Evolutionary conservation across 768 basidiomycete species (phyloP).

Genomic region (Rubroboletus satanas): DNA sequence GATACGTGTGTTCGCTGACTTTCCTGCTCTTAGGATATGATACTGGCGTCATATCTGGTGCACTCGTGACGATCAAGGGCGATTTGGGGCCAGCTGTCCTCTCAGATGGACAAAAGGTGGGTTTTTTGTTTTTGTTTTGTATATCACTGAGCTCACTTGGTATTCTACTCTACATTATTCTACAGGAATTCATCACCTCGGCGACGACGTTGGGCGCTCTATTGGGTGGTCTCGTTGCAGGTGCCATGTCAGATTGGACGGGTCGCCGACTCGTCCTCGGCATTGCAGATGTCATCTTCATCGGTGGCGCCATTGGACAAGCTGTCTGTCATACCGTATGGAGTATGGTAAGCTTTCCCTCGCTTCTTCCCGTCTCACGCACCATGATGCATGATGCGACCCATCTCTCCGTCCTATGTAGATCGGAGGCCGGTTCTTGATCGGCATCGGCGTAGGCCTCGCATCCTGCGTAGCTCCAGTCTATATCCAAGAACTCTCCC

Average conservation of each 20-base stretch:
- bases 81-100: slow-evolving; percentile 59
- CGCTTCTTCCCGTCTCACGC: neutral
- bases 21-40: slow-evolving; percentile 56
- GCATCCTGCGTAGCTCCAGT: slow-evolving; percentile 77
- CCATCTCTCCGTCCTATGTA: slow-evolving; percentile 16
- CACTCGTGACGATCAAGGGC: slow-evolving; percentile 67
- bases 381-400: neutral
- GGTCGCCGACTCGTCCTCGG: slow-evolving; percentile 64
- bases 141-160: neutral
- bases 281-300: slow-evolving; percentile 69
- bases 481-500: slow-evolving; percentile 81
- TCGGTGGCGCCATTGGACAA: slow-evolving; percentile 69
- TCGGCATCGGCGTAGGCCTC: slow-evolving; percentile 70
- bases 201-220: slow-evolving; percentile 76
- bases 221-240: slow-evolving; percentile 67
- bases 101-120: slow-evolving; percentile 61
- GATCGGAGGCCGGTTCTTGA: slow-evolving; percentile 71
- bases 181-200: slow-evolving; percentile 75
- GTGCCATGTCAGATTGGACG: slow-evolving; percentile 65
- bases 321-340: slow-evolving; percentile 66
- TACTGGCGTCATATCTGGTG: slow-evolving; percentile 77
- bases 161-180: neutral
- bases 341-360: slow-evolving; percentile 50
- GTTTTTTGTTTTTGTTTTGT: neutral
- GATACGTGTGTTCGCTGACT: neutral